Conservation (phyloP, 2,329 filamentous ascomycete species). For the Trichophyton schoenleinii region DNA sequence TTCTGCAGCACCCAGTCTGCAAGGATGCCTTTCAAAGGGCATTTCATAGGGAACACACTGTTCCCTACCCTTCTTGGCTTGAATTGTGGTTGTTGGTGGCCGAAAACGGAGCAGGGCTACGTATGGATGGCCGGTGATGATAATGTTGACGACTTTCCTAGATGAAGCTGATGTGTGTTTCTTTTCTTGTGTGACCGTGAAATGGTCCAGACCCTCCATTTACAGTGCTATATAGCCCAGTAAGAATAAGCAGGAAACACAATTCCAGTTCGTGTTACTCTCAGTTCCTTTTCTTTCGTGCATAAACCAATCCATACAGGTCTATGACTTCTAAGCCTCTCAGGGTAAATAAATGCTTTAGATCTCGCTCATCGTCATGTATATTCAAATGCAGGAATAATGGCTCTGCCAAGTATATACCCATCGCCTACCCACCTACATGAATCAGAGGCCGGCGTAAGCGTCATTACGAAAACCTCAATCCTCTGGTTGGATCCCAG, state of each 20-base stretch:
- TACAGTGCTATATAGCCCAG: neutral
- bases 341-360: neutral
- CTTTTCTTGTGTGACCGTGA: neutral
- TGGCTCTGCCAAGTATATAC: neutral
- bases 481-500: constrained; percentile 49
- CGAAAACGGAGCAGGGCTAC: neutral
- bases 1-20: neutral
- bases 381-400: neutral
- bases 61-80: neutral
- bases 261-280: neutral
- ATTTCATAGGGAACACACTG: neutral
- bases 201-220: neutral
- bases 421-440: neutral
- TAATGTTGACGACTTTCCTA: neutral
- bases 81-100: neutral
- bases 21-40: too few relatives aligned
- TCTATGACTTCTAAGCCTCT: neutral
- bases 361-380: neutral
- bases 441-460: too few relatives aligned
- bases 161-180: neutral
- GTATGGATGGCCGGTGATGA: neutral
- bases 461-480: constrained; percentile 37
- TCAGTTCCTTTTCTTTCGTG: neutral
- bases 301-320: too few relatives aligned
- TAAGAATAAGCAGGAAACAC: neutral